Percentiles rank a stretch among this genome's conserved stretches.
Conservation (phyloP, 2,329 filamentous ascomycete species). For the Aureobasidium sp. region DNA sequence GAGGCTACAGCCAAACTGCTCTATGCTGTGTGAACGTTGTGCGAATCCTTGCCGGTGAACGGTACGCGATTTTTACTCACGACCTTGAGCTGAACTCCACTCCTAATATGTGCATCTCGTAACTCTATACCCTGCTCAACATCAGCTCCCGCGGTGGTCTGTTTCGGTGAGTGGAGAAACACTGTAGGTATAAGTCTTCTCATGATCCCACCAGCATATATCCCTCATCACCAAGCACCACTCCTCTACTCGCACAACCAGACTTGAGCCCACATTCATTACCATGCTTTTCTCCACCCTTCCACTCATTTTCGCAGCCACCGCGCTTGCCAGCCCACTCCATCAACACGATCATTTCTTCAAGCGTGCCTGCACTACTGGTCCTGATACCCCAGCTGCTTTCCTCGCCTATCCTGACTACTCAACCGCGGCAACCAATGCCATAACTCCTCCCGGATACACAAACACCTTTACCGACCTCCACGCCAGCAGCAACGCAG, state of each 20-base stretch:
- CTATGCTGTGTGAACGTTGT: not conserved
- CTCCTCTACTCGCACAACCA: not conserved
- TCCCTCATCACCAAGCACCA: not conserved
- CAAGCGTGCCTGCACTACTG: not conserved
- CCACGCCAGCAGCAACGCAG: constrained; percentile 9
- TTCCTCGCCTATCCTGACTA: constrained; percentile 16
- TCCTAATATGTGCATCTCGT: not conserved
- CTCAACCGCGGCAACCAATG: constrained; percentile 14
- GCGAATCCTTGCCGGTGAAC: not conserved
- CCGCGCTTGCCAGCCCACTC: not conserved
- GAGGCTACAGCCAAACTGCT: not conserved
- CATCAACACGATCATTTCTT: not conserved
- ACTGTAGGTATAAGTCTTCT: not conserved
- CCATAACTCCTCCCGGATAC: constrained; percentile 15
- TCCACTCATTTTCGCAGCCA: not conserved
- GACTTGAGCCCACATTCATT: not conserved
- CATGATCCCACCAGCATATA: not conserved
- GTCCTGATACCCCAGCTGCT: constrained; percentile 15
- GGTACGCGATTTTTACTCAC: not conserved
- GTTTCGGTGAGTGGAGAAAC: not conserved
- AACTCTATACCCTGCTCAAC: not conserved
- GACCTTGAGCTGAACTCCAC: not conserved
- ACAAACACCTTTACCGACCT: constrained; percentile 15
- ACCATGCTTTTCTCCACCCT: not conserved
- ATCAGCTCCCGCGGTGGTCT: not conserved